A percentile compares a stretch with the other conserved stretches of the same genome.
Conservation (phyloP, 805 yeast genomes). For the Candida piceae region DNA sequence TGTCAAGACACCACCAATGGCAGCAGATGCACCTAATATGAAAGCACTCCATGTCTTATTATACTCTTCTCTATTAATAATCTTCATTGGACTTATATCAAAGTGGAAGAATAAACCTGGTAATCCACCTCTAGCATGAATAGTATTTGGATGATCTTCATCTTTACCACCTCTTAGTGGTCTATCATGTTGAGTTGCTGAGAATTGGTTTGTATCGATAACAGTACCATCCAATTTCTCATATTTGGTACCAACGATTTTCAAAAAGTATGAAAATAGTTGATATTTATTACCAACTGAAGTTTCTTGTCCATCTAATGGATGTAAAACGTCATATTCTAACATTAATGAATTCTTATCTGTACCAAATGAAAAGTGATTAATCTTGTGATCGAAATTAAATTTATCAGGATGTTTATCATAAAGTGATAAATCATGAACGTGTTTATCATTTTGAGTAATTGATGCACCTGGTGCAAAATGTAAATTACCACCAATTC, state of each 20-base stretch:
- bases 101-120: constrained; percentile 87
- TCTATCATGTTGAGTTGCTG: constrained; percentile 83
- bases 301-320: constrained; percentile 54
- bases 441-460: constrained; percentile 56
- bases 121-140: constrained; percentile 78
- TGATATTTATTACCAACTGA: constrained; percentile 47
- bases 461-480: constrained; percentile 92
- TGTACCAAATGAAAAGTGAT: constrained; percentile 80
- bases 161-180: constrained; percentile 85
- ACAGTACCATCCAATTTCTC: constrained; percentile 53
- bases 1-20: constrained; percentile 89
- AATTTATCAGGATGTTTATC: constrained; percentile 49
- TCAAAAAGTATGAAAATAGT: constrained; percentile 71
- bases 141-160: constrained; percentile 82
- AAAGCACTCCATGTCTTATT: constrained; percentile 80
- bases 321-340: constrained; percentile 48
- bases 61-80: constrained; percentile 74
- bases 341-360: constrained; percentile 31
- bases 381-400: constrained; percentile 70
- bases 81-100: constrained; percentile 90
- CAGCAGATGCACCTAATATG: constrained; percentile 74
- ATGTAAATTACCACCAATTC: constrained; percentile 87
- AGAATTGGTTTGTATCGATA: constrained; percentile 83
- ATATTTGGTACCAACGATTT: constrained; percentile 85
- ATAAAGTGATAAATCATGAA: constrained; percentile 81